Percentiles rank a stretch among this genome's conserved stretches.
Conservation (phyloP, 495 filamentous ascomycete genomes). For the Parachaetomium inaequale region DNA sequence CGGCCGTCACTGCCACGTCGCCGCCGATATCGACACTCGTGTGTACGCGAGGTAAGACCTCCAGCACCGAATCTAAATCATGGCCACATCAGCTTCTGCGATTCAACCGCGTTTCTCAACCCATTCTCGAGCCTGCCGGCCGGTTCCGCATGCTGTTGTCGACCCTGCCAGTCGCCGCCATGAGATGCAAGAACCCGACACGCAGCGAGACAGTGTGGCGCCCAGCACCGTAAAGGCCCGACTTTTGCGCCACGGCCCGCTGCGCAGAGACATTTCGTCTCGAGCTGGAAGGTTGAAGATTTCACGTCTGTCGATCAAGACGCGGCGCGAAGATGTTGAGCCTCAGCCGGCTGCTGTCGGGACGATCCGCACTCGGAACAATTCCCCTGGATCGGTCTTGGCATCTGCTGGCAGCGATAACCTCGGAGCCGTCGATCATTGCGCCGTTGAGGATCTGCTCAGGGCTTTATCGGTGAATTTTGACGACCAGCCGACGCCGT, state of each 20-base stretch:
- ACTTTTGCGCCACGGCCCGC: conserved; percentile 1
- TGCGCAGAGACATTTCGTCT: background rate
- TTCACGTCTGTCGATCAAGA: background rate
- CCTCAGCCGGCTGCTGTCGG: background rate
- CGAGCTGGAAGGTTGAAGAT: background rate
- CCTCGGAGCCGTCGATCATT: background rate
- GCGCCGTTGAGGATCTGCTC: background rate
- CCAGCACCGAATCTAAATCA: background rate
- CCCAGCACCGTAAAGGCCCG: conserved; percentile 7
- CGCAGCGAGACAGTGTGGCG: background rate
- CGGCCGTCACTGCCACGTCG: background rate
- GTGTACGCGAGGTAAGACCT: background rate
- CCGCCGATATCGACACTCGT: background rate
- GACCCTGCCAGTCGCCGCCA: background rate
- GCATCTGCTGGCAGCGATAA: background rate
- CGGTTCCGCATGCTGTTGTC: background rate
- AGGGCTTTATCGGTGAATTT: background rate
- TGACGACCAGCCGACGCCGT: background rate
- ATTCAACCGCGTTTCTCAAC: background rate
- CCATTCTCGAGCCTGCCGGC: background rate
- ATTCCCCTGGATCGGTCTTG: background rate
- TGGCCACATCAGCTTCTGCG: background rate
- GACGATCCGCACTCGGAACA: background rate
- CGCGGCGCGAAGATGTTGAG: background rate
- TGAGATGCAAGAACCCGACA: background rate